Evolutionary conservation across 441 rosid genomes (phyloP), one percentile per base, ranked within the genome.

Genomic region (Kokia cookei): DNA sequence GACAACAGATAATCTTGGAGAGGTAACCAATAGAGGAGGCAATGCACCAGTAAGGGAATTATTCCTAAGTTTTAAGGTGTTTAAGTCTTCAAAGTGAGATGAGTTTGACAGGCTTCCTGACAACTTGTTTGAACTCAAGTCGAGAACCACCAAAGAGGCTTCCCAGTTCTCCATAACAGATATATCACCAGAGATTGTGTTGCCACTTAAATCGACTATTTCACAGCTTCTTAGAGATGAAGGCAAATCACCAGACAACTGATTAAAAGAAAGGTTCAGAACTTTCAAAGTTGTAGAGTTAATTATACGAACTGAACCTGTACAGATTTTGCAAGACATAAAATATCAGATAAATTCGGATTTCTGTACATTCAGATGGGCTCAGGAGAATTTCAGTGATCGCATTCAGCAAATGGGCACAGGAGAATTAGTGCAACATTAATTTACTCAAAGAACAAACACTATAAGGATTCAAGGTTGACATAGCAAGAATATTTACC

Each of bases 71-170:
- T 78, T 90, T 76, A 94, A 82, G 6, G 76, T 81, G 62, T 71
- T 85, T 77, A 94, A 82, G 64, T 84, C 85, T 35, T 76, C 77
- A 83, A 85, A 89, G 54, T 78, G 85, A 70, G 89, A 80, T 75
- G 85, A 82, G 75, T 87, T 83, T 13, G 96, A 86, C 63, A 93
- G 67, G 84, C 78, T 84, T 83, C 99, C 98, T 3, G 87, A 84
- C 77, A 94, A 85, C n/a, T 71, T 77, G 81, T 94, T 94, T 63
- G 96, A 89, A 81, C 99, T 91, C 85, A 94, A 81, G 85, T 94
- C 98, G 76, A 94, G 83, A 84, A 81, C 54, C 80, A 91, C 91
- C 37, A 90, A 77, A 65, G 86, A 73, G 45, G 90, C 90, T 80
- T 83, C 87, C 98, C 97, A 94, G 37, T 88, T 72, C 77, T 76